Percentiles rank a stretch among this genome's conserved stretches.
Conservation (phyloP, 2,329 filamentous ascomycete genomes). For the Phoma sp. region DNA sequence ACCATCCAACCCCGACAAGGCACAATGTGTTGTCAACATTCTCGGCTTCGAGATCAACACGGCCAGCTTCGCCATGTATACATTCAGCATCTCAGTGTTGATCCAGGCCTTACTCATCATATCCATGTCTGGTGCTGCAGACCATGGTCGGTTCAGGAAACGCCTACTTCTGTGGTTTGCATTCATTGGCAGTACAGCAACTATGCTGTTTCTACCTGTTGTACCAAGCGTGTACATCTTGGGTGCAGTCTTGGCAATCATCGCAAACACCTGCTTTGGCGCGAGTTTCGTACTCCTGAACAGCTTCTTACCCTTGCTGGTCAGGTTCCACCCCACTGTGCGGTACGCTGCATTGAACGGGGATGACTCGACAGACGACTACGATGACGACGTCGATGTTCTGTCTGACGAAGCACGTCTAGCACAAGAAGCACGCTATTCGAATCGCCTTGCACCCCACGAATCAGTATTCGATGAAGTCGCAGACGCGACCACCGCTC, state of each 20-base stretch:
- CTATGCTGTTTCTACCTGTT: slow-evolving; percentile 88
- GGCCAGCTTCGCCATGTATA: slow-evolving; percentile 97
- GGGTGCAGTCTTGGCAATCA: slow-evolving; percentile 82
- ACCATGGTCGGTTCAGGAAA: slow-evolving; percentile 90
- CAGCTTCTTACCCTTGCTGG: slow-evolving; percentile 90
- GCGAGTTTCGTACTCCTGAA: slow-evolving; percentile 95
- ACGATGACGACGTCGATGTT: slow-evolving; percentile 37
- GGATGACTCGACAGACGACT: slow-evolving; percentile 34
- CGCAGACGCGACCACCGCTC: slow-evolving; percentile 46
- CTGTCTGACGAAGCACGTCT: slow-evolving; percentile 28
- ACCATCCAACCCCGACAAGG: slow-evolving; percentile 37
- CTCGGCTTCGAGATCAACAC: slow-evolving; percentile 90
- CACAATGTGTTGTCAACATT: slow-evolving; percentile 82
- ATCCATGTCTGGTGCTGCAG: slow-evolving; percentile 93
- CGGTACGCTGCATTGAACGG: slow-evolving; percentile 42
- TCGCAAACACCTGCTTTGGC: slow-evolving; percentile 93
- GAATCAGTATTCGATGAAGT: slow-evolving; percentile 38
- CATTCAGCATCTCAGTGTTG: slow-evolving; percentile 90
- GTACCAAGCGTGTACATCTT: slow-evolving; percentile 78
- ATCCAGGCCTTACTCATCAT: slow-evolving; percentile 90
- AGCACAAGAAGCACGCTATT: slow-evolving; percentile 34
- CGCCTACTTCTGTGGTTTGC: slow-evolving; percentile 86
- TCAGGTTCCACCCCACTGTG: slow-evolving; percentile 78
- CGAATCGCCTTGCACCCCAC: slow-evolving; percentile 34
- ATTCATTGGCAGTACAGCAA: slow-evolving; percentile 78